Conservation (phyloP, 208 protist species). For the Trichomonas gallinae region DNA sequence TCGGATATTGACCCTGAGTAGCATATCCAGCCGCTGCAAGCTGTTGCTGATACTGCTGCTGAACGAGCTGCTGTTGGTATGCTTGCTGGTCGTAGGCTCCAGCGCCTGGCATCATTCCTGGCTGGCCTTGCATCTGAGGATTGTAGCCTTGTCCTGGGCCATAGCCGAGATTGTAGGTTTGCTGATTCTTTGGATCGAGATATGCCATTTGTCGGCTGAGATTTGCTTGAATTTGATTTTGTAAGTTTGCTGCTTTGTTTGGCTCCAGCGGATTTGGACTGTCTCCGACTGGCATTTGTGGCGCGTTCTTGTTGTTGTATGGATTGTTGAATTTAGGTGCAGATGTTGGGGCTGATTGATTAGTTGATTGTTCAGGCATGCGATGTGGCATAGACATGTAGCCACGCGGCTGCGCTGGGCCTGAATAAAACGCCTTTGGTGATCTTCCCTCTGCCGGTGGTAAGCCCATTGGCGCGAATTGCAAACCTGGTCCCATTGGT, state of each 20-base stretch:
- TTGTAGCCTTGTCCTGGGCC: background rate
- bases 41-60: background rate
- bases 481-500: background rate
- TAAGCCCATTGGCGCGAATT: background rate
- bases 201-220: background rate
- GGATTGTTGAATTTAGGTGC: background rate
- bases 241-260: background rate
- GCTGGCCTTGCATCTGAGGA: background rate
- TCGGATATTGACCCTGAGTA: background rate
- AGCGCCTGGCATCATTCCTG: no score
- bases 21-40: background rate
- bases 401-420: background rate
- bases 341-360: background rate
- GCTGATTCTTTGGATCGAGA: background rate
- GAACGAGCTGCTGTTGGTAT: background rate
- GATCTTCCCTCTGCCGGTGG: background rate
- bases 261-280: background rate
- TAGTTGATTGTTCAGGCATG: background rate
- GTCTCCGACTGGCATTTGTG: background rate
- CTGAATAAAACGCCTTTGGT: background rate
- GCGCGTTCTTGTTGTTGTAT: background rate
- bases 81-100: background rate
- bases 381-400: background rate
- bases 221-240: background rate
- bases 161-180: background rate